Base-by-base conservation (phyloP, 495 filamentous ascomycete species). In the Penicillium longicatenatum region DNA sequence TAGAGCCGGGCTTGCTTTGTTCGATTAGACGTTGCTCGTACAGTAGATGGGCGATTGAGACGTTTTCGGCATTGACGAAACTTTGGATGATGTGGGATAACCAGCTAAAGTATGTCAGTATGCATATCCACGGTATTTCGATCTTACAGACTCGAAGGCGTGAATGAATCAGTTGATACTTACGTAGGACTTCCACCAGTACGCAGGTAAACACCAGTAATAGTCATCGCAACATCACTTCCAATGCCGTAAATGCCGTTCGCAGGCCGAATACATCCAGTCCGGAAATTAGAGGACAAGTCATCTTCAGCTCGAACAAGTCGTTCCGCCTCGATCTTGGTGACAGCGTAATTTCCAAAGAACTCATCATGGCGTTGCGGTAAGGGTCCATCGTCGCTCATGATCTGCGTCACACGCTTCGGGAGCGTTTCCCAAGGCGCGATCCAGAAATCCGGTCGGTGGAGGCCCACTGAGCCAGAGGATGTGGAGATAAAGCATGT, bases 241-340 rank as follows among this genome's bases (percentile, higher is more conserved):
- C 81, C 81, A 50, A 83, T 76, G 14, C 83, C 84, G 50, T 85
- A 85, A 54, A 86, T 79, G 14, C 79, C 81, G 61, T 85, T 86
- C 21, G 78, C 73, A 4, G 84, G 84, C 3, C 84, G 75, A 60
- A 86, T 79, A 48, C 76, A 71, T 7, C 84, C 83, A 0, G 84
- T 86, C 9, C 82, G 78, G 63, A 86, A 84, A 7, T 67, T 69
- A 3, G 58, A 57, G 7, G 52, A 49, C 5, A 65, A 60, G 11
- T 68, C 48, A 57, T 85, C 79, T 11, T 79, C 75, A n/a, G 60
- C 62, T 42, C 76, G 75, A 33, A 86, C 71, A 10, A 83, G 56
- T 11, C 71, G 64, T 65, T 85, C 84, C n/a, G 79, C 77, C 47
- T 81, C 78, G 29, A 73, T 71, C 59, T 86, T 86, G 48, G 78